These are phyloP conservation scores for Trypanosoma brucei DNA, from an alignment of 208 protist genomes.

Conservation along the genomic window DNA sequence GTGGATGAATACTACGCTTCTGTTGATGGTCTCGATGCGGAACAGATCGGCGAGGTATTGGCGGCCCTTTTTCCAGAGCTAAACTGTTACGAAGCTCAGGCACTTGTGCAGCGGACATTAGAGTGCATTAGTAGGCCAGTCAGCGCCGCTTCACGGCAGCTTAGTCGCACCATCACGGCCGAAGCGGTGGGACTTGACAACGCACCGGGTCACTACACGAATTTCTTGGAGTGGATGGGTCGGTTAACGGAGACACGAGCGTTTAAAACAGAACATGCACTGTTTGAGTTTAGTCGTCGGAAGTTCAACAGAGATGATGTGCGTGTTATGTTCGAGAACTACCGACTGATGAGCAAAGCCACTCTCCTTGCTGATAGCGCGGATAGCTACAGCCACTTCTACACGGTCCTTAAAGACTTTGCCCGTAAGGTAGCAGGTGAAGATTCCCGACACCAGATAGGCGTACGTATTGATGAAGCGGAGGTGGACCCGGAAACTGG, in stretches of 20 bases:
- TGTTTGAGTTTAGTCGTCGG: slow-evolving; percentile 84
- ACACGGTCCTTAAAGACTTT: slow-evolving; percentile 83
- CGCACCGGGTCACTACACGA: slow-evolving; percentile 85
- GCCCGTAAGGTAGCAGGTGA: slow-evolving; percentile 84
- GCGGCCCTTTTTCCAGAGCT: slow-evolving; percentile 74
- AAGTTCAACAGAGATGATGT: slow-evolving; percentile 88
- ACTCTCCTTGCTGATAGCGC: slow-evolving; percentile 66
- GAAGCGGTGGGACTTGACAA: slow-evolving; percentile 84
- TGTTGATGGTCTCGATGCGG: slow-evolving; percentile 79
- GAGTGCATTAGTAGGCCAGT: slow-evolving; percentile 74
- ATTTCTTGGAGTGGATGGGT: slow-evolving; percentile 90
- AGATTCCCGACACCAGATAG: slow-evolving; percentile 85
- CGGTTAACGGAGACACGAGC: slow-evolving; percentile 82
- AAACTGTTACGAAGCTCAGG: slow-evolving; percentile 58
- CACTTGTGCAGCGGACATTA: slow-evolving; percentile 72
- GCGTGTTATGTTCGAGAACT: slow-evolving; percentile 89
- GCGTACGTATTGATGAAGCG: slow-evolving; percentile 84
- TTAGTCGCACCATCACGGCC: slow-evolving; percentile 79
- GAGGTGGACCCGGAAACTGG: slow-evolving; percentile 77
- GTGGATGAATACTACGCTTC: slow-evolving; percentile 83
- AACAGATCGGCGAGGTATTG: slow-evolving; percentile 84
- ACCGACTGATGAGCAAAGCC: slow-evolving; percentile 82
- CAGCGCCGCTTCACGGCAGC: slow-evolving; percentile 58
- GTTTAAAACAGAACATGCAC: slow-evolving; percentile 87
- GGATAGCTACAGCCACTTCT: slow-evolving; percentile 89